Percentiles rank a stretch among this genome's conserved stretches.
phyloP scores from a whole-genome alignment of 2,329 filamentous ascomycete species.

The Pseudogymnoascus verrucosus region DNA sequence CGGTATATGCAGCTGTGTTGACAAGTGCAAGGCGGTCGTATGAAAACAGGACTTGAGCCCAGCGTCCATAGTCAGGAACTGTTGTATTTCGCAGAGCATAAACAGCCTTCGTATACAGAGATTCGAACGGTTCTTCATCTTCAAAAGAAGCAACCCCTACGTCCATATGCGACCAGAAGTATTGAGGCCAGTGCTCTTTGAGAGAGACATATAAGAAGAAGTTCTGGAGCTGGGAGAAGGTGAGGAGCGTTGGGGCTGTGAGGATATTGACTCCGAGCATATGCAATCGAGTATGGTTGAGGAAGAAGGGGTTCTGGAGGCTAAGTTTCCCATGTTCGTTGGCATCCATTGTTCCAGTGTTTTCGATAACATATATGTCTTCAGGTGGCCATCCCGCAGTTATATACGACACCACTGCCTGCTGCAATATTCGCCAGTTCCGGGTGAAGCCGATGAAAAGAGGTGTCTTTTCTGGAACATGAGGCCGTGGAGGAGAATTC shows the following conservation, averaged over 20 bases:
- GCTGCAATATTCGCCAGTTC: conserved; percentile 46
- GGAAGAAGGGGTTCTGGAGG: conserved; percentile 48
- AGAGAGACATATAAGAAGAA: conserved; percentile 42
- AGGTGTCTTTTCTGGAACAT: conserved; percentile 38
- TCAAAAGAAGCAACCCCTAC: conserved; percentile 40
- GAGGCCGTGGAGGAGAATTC: conserved; percentile 35
- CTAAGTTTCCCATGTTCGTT: conserved; percentile 40
- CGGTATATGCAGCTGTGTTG: conserved; percentile 41
- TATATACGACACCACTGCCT: conserved; percentile 49
- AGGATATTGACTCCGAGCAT: conserved; percentile 46
- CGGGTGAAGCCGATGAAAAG: conserved; percentile 53
- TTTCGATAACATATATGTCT: conserved; percentile 49
- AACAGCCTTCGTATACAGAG: conserved; percentile 19
- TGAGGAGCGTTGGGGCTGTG: conserved; percentile 43
- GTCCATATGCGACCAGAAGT: conserved; percentile 53
- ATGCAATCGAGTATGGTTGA: conserved; percentile 43
- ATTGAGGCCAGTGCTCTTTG: conserved; percentile 37
- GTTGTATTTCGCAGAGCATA: conserved; percentile 12
- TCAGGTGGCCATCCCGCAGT: conserved; percentile 48
- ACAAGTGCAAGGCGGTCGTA: conserved; percentile 52
- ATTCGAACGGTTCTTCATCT: conserved; percentile 11
- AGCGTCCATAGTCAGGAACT: conserved; percentile 22
- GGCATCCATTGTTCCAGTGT: conserved; percentile 45
- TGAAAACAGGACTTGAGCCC: conserved; percentile 48
- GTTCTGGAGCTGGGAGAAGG: conserved; percentile 49